Percentiles rank a stretch among this genome's conserved stretches.
phyloP scores from a whole-genome alignment of 2,329 filamentous ascomycete species.

The Mycocentrospora acerina region DNA sequence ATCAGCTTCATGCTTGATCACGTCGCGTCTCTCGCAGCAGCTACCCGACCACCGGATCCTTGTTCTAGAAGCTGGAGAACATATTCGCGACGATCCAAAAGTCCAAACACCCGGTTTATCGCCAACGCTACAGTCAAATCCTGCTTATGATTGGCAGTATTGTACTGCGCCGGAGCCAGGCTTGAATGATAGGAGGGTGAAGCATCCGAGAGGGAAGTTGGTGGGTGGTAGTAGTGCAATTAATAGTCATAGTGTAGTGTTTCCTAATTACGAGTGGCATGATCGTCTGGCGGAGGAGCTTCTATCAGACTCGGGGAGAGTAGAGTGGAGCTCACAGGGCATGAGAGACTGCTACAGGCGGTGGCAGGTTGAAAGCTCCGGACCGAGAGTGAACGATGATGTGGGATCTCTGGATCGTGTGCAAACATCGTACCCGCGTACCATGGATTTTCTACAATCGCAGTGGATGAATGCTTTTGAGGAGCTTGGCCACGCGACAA shows the following conservation, averaged over 20 bases:
- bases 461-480: constrained; percentile 16
- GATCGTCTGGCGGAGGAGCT: constrained; percentile 16
- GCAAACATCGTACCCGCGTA: constrained; percentile 13
- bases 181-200: constrained; percentile 12
- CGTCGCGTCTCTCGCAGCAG: constrained; percentile 19
- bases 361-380: constrained; percentile 10
- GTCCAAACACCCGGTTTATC: constrained; percentile 16
- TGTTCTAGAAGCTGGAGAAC: constrained; percentile 18
- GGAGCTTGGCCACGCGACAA: constrained; percentile 14
- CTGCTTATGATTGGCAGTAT: constrained; percentile 15
- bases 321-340: constrained; percentile 10
- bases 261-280: constrained; percentile 20
- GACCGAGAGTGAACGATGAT: constrained; percentile 1
- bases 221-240: constrained; percentile 22
- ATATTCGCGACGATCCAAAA: constrained; percentile 16
- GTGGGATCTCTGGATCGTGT: constrained; percentile 7
- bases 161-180: constrained; percentile 11
- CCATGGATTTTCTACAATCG: constrained; percentile 15
- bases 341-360: constrained; percentile 17
- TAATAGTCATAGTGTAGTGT: constrained; percentile 22
- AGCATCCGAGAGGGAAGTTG: constrained; percentile 20
- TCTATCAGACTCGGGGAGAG: constrained; percentile 8
- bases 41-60: constrained; percentile 12
- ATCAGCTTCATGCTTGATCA: constrained; percentile 19
- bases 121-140: constrained; percentile 7